These are phyloP conservation scores for Pyrenophora graminea DNA, from an alignment of 2,329 filamentous ascomycete genomes.

Conservation along the genomic window DNA sequence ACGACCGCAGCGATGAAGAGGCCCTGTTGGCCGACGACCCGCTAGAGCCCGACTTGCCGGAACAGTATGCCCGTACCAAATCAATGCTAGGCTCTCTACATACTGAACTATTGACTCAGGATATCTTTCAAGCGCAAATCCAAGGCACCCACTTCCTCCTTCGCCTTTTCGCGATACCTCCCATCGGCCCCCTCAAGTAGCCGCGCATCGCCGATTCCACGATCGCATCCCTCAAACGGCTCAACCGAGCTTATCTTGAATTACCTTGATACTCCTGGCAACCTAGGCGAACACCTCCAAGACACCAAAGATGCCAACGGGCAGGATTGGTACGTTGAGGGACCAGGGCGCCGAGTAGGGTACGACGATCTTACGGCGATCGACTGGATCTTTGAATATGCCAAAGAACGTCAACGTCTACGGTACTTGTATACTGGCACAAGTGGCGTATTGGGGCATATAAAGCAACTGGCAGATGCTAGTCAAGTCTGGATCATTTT, in stretches of 20 bases:
- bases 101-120: slow-evolving; percentile 26
- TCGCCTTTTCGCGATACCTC: slow-evolving; percentile 53
- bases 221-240: slow-evolving; percentile 30
- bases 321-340: slow-evolving; percentile 86
- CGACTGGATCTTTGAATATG: slow-evolving; percentile 99
- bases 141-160: slow-evolving; percentile 50
- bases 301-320: slow-evolving; percentile 52
- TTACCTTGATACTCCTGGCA: slow-evolving; percentile 47
- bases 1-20: slow-evolving; percentile 55
- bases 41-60: slow-evolving; percentile 55
- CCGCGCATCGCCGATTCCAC: slow-evolving; percentile 35
- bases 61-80: slow-evolving; percentile 41
- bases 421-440: slow-evolving; percentile 73
- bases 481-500: slow-evolving; percentile 92
- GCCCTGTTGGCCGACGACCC: slow-evolving; percentile 61
- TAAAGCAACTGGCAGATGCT: slow-evolving; percentile 75
- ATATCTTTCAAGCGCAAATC: slow-evolving; percentile 75
- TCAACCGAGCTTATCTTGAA: slow-evolving; percentile 49
- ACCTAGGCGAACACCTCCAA: slow-evolving; percentile 44
- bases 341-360: slow-evolving; percentile 83
- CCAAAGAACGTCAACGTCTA: slow-evolving; percentile 87
- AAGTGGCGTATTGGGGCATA: slow-evolving; percentile 71
- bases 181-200: slow-evolving; percentile 42
- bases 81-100: background rate
- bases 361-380: slow-evolving; percentile 98